These are phyloP conservation scores for Salix koriyanagi DNA, from an alignment of 345 rosid genomes.

Conservation along the genomic window DNA sequence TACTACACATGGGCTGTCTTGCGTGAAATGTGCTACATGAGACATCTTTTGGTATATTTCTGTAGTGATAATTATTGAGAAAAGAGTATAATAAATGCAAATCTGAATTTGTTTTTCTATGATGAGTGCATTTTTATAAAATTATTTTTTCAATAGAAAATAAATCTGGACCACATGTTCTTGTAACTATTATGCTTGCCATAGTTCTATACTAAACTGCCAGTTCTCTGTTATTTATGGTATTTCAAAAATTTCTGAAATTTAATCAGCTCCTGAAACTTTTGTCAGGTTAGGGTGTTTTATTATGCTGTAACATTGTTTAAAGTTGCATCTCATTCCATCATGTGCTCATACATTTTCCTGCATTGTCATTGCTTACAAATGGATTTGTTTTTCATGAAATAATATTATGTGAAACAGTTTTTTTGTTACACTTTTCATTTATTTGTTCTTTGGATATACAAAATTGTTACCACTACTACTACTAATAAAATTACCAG, in stretches of 20 bases:
- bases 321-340: background rate
- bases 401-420: background rate
- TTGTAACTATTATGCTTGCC: background rate
- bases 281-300: slow-evolving; percentile 1
- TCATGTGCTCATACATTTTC: background rate
- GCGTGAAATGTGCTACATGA: background rate
- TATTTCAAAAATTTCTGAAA: background rate
- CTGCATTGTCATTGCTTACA: background rate
- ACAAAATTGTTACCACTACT: no score
- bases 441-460: background rate
- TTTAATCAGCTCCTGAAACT: background rate
- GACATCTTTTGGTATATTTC: background rate
- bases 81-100: background rate
- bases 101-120: background rate
- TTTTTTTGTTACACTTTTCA: background rate
- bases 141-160: background rate
- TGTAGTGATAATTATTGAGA: background rate
- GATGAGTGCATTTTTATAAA: background rate
- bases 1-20: background rate
- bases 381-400: background rate
- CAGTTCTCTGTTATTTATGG: background rate
- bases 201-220: background rate
- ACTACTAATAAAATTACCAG: no score
- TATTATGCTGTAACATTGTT: background rate
- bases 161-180: background rate